phyloP scores from a whole-genome alignment of 257 asterid species.

The Oldenlandia corymbosa region DNA sequence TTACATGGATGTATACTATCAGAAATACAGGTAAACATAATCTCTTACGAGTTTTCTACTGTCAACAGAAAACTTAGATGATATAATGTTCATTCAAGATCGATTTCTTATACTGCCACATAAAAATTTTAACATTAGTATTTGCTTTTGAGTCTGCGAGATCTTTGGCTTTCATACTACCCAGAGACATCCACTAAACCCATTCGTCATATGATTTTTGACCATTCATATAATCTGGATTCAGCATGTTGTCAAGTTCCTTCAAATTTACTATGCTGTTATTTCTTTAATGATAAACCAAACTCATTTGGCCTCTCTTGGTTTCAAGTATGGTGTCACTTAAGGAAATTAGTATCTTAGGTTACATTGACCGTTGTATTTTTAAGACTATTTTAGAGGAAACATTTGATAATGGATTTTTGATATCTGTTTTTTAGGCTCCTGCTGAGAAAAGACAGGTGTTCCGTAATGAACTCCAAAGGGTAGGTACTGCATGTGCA shows the following conservation, averaged over 20 bases:
- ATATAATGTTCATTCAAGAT: not conserved
- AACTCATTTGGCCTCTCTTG: not conserved
- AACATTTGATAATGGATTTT: not conserved
- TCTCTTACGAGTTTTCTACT: not conserved
- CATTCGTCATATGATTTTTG: not conserved
- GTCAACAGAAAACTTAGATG: not conserved
- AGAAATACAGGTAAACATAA: slow-evolving; percentile 61
- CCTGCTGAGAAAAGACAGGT: slow-evolving; percentile 65
- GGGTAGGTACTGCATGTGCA: slow-evolving; percentile 54
- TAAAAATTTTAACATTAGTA: not conserved
- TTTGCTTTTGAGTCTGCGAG: not conserved
- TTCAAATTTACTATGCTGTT: not conserved
- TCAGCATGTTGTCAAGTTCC: not conserved
- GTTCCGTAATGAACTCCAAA: slow-evolving; percentile 51
- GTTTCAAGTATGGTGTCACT: not conserved
- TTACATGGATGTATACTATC: slow-evolving; percentile 78
- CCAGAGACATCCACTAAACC: not conserved
- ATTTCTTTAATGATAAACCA: not conserved
- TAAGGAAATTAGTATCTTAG: too few relatives aligned
- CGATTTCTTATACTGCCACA: not conserved
- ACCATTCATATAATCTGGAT: not conserved
- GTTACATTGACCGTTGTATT: not conserved
- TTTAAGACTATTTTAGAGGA: not conserved
- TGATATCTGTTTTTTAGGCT: slow-evolving; percentile 32
- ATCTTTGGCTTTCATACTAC: not conserved